Base-by-base conservation (phyloP, 148 eudicot genomes). In the Dianthus caryophyllus region DNA sequence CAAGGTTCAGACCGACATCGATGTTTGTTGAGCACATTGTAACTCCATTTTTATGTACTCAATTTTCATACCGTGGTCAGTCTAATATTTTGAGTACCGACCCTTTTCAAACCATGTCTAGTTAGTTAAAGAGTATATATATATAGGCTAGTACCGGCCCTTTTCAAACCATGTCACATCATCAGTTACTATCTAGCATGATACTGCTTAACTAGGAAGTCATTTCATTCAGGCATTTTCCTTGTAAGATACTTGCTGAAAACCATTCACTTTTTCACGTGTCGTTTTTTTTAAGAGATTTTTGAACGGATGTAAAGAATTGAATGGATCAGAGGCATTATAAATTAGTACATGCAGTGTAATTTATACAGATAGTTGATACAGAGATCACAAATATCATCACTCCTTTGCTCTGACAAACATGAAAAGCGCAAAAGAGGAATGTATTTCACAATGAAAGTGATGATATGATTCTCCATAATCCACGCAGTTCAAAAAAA, bases 1-100 rank as follows among this genome's bases (percentile, higher is more conserved):
- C 77, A 79, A 67, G 75, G 71, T 85, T 79, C 97, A 86, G 41
- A 67, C 79, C 50, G 82, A 81, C 53, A 72, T 64, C 43, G 95
- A 84, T 55, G 29, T 70, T 59, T 91, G 97, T 75, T 91, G 74
- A 79, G 57, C 71, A 53, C 16, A 66, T 44, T 24, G 25, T 30
- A 39, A 58, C 63, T 64, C 29, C 66, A 18, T 21, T 63, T 55
- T 25, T n/a, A 50, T 21, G 54, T 25, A 18, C 14, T 56, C 26
- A 12, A 20, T 51, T 52, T 60, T 21, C 52, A 27, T 73, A 71
- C 66, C 71, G 76, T 64, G 80, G 82, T 75, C 68, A 24, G 76
- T 46, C 43, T 63, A 61, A 73, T 60, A 70, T 65, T 57, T 21
- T 57, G 58, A 65, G 65, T 73, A 57, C 69, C 60, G 80, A 73